Conservation (phyloP, 2,329 filamentous ascomycete genomes). For the Lachnellula hyalina region DNA sequence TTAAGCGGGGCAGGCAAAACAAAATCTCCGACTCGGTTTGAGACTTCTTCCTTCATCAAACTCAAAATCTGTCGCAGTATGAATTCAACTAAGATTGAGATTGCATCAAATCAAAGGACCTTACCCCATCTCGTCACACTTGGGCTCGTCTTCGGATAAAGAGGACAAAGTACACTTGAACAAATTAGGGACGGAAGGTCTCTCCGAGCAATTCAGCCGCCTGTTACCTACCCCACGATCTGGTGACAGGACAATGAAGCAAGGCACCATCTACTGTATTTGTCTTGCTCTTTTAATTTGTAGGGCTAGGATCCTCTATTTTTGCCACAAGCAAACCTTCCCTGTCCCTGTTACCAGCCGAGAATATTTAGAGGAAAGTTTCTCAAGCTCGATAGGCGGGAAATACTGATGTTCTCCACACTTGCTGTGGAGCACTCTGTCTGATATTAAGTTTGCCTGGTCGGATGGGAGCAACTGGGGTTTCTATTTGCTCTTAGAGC, state of each 20-base stretch:
- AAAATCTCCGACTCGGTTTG: neutral
- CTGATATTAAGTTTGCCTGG: neutral
- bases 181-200: slow-evolving; percentile 6
- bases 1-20: neutral
- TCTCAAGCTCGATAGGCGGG: neutral
- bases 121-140: neutral
- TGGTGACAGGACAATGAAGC: neutral
- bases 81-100: too few species aligned
- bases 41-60: neutral
- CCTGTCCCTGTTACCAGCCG: neutral
- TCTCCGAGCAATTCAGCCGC: slow-evolving; percentile 8
- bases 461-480: neutral
- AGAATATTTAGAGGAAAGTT: neutral
- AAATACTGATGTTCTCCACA: neutral
- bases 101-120: neutral
- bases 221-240: slow-evolving; percentile 6
- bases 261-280: neutral
- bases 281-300: neutral
- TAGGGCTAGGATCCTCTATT: neutral
- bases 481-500: neutral
- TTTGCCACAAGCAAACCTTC: neutral
- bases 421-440: neutral
- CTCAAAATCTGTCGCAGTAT: neutral
- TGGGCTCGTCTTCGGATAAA: neutral
- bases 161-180: neutral